Evolutionary conservation across 306 rosid genomes (phyloP).

Genomic region (Fragaria nilgerrensis): DNA sequence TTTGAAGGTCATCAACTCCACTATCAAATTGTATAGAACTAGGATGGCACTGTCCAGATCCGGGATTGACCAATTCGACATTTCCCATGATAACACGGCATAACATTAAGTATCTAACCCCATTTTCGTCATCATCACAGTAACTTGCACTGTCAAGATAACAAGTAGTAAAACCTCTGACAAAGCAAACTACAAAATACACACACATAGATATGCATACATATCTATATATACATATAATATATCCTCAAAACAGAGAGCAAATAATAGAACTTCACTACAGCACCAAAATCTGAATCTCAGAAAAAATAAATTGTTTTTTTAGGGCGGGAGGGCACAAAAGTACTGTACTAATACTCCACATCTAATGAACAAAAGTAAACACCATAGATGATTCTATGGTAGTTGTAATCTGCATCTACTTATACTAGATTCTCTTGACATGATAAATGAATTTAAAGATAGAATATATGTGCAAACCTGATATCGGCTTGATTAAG

Average conservation of each 20-base stretch:
- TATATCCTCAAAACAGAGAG: slow-evolving; percentile 25
- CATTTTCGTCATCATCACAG: slow-evolving; percentile 34
- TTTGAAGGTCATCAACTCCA: slow-evolving; percentile 37
- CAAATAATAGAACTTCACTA: not conserved
- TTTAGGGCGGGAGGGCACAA: too few species aligned
- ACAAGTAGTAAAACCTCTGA: slow-evolving; percentile 7
- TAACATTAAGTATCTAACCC: slow-evolving; percentile 27
- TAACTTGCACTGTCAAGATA: slow-evolving; percentile 28
- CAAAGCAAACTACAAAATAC: not conserved
- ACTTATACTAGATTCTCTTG: not conserved
- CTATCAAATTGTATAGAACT: slow-evolving; percentile 30
- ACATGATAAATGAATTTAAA: not conserved
- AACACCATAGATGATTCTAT: not conserved
- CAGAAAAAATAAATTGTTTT: not conserved
- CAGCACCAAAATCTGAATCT: not conserved
- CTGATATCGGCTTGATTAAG: slow-evolving; percentile 22
- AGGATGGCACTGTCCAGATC: slow-evolving; percentile 30
- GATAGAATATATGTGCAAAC: slow-evolving; percentile 4
- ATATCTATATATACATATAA: slow-evolving; percentile 3
- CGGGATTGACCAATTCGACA: slow-evolving; percentile 28
- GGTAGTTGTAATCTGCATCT: not conserved
- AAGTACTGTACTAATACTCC: not conserved
- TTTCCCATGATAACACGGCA: slow-evolving; percentile 36
- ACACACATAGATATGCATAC: too few species aligned
- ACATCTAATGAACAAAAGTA: not conserved